Percentiles rank a stretch among this genome's conserved stretches.
These are phyloP conservation scores for Nemania sp. DNA, from an alignment of 2,329 filamentous ascomycete species.

Conservation along the genomic window DNA sequence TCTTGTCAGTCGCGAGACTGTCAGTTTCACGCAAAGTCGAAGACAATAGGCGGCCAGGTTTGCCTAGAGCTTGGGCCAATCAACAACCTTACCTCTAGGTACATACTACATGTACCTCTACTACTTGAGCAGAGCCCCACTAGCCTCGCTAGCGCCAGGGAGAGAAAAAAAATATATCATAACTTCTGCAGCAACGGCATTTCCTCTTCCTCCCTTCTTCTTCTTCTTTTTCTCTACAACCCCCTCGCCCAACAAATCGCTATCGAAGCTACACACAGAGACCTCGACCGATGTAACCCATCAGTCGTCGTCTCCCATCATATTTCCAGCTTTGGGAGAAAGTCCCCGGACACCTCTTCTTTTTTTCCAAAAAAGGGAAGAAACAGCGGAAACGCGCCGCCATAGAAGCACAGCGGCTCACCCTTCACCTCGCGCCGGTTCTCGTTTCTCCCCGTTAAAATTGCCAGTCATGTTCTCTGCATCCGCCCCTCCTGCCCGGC, in stretches of 20 bases:
- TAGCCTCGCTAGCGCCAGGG: too few species aligned
- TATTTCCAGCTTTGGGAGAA: constrained; percentile 98
- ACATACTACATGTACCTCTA: neutral
- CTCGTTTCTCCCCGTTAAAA: constrained; percentile 31
- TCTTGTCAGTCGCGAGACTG: too few species aligned
- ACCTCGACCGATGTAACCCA: constrained; percentile 56
- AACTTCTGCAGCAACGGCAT: constrained; percentile 28
- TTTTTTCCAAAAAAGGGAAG: constrained; percentile 42
- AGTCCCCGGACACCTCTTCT: constrained; percentile 88
- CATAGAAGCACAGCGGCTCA: constrained; percentile 99
- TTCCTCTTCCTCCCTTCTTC: constrained; percentile 30
- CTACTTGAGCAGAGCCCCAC: constrained; percentile 19
- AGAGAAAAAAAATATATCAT: constrained; percentile 20
- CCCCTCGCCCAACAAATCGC: constrained; percentile 99
- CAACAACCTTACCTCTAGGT: neutral
- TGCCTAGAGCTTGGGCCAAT: too few species aligned
- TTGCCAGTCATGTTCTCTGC: constrained; percentile 36
- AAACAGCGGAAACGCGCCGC: constrained; percentile 94
- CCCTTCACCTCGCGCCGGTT: constrained; percentile 61
- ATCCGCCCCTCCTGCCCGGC: constrained; percentile 48
- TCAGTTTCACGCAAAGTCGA: too few species aligned
- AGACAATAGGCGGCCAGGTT: too few species aligned
- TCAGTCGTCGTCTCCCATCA: constrained; percentile 40
- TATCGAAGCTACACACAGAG: constrained; percentile 97
- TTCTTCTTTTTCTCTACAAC: constrained; percentile 46